Conservation (phyloP, 1,284 basidiomycete species). For the Porodaedalea pini region DNA sequence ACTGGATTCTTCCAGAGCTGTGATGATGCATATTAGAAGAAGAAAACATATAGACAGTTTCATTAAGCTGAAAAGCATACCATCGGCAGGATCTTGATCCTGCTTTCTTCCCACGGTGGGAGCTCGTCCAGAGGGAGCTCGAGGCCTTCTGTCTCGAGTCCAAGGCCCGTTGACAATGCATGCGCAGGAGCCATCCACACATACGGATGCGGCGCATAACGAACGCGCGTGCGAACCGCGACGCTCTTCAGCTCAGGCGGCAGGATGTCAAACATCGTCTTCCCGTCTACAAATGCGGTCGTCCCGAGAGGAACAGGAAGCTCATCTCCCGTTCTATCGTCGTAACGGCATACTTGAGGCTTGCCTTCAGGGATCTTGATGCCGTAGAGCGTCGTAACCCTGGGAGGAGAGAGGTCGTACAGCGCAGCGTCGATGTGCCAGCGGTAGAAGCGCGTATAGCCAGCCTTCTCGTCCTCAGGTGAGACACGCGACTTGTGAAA, state of each 20-base stretch:
- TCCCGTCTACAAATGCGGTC: constrained; percentile 80
- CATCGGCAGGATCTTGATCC: constrained; percentile 67
- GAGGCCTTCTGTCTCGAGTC: constrained; percentile 71
- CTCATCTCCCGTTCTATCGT: constrained; percentile 86
- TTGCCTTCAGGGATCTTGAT: constrained; percentile 70
- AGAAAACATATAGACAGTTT: background rate
- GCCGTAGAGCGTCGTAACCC: constrained; percentile 86
- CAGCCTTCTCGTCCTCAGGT: constrained; percentile 71
- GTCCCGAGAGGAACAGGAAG: constrained; percentile 81
- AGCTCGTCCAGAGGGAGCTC: constrained; percentile 65
- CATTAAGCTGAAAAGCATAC: constrained; percentile 37
- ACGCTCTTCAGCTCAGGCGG: constrained; percentile 74
- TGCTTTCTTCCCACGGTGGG: constrained; percentile 70
- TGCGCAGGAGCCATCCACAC: constrained; percentile 81
- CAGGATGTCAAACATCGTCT: constrained; percentile 83
- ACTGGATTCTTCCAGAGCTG: constrained; percentile 84
- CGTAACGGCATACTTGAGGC: constrained; percentile 73
- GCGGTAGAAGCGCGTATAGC: constrained; percentile 81
- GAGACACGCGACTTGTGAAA: constrained; percentile 87
- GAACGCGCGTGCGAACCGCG: constrained; percentile 71
- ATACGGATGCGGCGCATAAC: constrained; percentile 76
- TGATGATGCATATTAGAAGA: background rate
- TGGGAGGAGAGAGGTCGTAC: constrained; percentile 84
- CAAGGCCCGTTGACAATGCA: constrained; percentile 71
- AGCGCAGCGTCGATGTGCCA: constrained; percentile 96